These are phyloP conservation scores for Globisporangium megalacanthum DNA, from an alignment of 352 stramenopile species.

Conservation along the genomic window DNA sequence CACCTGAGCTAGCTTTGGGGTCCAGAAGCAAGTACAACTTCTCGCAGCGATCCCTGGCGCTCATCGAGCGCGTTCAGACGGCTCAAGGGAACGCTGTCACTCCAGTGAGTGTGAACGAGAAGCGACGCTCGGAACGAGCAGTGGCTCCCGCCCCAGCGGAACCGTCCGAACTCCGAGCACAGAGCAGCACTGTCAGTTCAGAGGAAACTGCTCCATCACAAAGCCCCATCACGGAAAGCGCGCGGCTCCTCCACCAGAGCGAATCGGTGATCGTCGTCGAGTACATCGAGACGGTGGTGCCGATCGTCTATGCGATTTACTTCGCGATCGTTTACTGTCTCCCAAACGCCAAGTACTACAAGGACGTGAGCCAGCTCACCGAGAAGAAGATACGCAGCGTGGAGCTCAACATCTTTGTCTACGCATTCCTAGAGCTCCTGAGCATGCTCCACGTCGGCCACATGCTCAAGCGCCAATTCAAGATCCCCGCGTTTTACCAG, in stretches of 20 bases:
- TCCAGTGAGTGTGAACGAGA: no score
- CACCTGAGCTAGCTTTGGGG: no score
- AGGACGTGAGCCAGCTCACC: slow-evolving; percentile 9
- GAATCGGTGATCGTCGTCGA: slow-evolving; percentile 14
- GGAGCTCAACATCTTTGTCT: not conserved
- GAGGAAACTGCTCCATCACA: no score
- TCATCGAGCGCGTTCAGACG: no score
- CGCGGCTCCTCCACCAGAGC: not conserved
- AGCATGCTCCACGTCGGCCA: not conserved
- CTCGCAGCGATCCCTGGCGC: no score
- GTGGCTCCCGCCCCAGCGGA: no score
- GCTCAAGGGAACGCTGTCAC: no score
- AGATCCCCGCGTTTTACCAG: not conserved
- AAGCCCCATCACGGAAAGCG: not conserved
- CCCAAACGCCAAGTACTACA: slow-evolving; percentile 30
- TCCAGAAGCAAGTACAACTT: no score
- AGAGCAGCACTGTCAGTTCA: not conserved
- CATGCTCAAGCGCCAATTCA: not conserved
- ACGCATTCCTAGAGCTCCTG: not conserved
- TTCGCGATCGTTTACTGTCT: slow-evolving; percentile 23
- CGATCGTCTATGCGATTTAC: slow-evolving; percentile 22
- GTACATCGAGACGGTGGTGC: slow-evolving; percentile 32
- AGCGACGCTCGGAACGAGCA: no score
- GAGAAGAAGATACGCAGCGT: not conserved
- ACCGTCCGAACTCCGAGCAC: not conserved